These are phyloP conservation scores for Xylaria sp. DNA, from an alignment of 2,329 filamentous ascomycete species.

Conservation along the genomic window DNA sequence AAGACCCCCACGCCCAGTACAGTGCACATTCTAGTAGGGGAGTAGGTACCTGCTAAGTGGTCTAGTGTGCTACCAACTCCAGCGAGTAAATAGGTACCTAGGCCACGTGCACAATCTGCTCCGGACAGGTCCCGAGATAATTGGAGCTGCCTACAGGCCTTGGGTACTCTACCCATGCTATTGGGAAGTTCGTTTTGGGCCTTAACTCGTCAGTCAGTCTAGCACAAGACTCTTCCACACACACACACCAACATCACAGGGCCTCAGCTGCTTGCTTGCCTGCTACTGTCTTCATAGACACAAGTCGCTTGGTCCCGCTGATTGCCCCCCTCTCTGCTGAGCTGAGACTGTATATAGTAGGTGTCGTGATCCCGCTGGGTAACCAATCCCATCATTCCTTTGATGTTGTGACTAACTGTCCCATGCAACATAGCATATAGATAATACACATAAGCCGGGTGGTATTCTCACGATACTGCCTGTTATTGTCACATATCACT, in stretches of 20 bases:
- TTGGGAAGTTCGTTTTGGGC: conserved; percentile 3
- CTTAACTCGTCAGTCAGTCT: conserved; percentile 22
- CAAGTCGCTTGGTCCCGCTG: conserved; percentile 1
- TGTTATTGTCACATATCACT: background rate
- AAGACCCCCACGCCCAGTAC: too few relatives aligned
- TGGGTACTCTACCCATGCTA: background rate
- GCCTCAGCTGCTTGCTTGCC: conserved; percentile 19
- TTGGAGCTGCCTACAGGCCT: conserved; percentile 11
- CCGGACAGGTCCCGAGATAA: conserved; percentile 24
- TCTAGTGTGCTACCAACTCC: background rate
- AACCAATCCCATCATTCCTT: conserved; percentile 9
- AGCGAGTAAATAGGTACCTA: background rate
- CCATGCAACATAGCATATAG: conserved; percentile 2
- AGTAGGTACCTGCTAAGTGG: too few relatives aligned
- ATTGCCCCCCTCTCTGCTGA: background rate
- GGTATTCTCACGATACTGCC: background rate
- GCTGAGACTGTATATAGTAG: conserved; percentile 2
- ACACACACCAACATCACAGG: conserved; percentile 24
- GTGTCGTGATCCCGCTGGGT: background rate
- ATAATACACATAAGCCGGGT: background rate
- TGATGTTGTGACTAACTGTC: conserved; percentile 11
- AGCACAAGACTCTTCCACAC: conserved; percentile 24
- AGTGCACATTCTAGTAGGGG: too few relatives aligned
- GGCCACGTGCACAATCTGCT: conserved; percentile 32
- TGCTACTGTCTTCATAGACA: conserved; percentile 5